phyloP scores from a whole-genome alignment of 805 yeast species.

The Wickerhamiella qilinensis region DNA sequence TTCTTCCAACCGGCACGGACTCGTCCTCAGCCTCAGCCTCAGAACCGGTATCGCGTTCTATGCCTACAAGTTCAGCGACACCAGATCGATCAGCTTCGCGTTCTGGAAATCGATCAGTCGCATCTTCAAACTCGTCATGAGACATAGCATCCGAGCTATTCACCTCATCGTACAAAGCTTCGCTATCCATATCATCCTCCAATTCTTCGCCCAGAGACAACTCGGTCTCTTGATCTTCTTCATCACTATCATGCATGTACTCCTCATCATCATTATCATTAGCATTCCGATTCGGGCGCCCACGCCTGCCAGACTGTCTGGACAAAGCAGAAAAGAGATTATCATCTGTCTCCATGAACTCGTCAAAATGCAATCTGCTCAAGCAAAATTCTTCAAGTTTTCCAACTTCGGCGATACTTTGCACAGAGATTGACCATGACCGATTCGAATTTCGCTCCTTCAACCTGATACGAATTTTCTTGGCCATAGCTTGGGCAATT shows the following conservation, averaged over 20 bases:
- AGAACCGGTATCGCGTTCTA: not conserved
- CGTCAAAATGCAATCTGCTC: conserved; percentile 19
- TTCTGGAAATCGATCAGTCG: not conserved
- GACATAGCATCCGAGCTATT: conserved; percentile 8
- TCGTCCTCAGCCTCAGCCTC: not conserved
- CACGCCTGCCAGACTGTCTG: not conserved
- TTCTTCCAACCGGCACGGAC: not conserved
- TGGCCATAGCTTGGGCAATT: conserved; percentile 1
- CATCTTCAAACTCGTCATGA: not conserved
- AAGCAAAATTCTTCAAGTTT: conserved; percentile 30
- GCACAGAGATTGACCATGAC: conserved; percentile 26
- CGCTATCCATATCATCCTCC: not conserved
- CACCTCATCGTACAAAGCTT: not conserved
- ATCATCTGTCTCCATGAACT: conserved; percentile 3
- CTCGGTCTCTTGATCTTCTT: conserved; percentile 5
- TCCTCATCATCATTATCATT: not conserved
- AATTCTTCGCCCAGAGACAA: not conserved
- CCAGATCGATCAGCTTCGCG: too few relatives aligned
- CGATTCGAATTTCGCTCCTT: conserved; percentile 1
- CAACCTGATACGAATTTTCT: conserved; percentile 5
- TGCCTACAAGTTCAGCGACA: not conserved
- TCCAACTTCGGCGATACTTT: conserved; percentile 35
- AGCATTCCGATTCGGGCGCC: not conserved
- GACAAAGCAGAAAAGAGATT: conserved; percentile 4
- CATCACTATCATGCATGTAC: not conserved